Conservation (phyloP, 2,329 filamentous ascomycete species). For the Nannizziopsis barbatae region DNA sequence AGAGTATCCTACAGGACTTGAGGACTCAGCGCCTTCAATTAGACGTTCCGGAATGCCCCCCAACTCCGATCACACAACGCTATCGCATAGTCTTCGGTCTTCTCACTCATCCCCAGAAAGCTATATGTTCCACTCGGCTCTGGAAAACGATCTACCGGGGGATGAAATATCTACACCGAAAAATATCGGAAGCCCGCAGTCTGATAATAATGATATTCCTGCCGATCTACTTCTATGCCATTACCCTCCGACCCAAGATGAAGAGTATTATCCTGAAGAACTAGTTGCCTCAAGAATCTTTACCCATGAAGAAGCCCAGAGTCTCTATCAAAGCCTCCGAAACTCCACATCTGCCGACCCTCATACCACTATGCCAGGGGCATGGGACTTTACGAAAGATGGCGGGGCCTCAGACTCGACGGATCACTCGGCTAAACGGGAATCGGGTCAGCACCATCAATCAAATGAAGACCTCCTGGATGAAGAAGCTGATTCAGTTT, state of each 20-base stretch:
- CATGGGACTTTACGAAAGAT: slow-evolving; percentile 29
- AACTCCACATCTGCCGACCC: slow-evolving; percentile 29
- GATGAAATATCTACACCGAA: neutral
- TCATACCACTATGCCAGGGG: slow-evolving; percentile 32
- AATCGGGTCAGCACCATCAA: too few relatives aligned
- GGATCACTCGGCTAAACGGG: slow-evolving; percentile 1
- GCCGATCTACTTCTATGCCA: neutral
- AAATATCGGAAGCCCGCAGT: neutral
- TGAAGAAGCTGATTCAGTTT: too few relatives aligned
- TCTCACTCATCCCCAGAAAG: slow-evolving; percentile 10
- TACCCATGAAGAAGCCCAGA: slow-evolving; percentile 41
- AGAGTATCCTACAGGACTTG: slow-evolving; percentile 31
- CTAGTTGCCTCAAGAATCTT: slow-evolving; percentile 39
- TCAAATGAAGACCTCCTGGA: too few relatives aligned
- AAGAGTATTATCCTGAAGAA: slow-evolving; percentile 19
- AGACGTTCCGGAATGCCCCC: slow-evolving; percentile 11
- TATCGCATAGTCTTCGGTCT: slow-evolving; percentile 14
- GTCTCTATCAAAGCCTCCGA: slow-evolving; percentile 47
- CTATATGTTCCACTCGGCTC: slow-evolving; percentile 8
- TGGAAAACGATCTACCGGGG: slow-evolving; percentile 2
- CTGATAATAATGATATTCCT: neutral
- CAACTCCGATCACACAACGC: slow-evolving; percentile 12
- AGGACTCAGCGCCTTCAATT: too few relatives aligned
- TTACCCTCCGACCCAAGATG: neutral
- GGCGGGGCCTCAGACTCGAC: slow-evolving; percentile 6